A percentile compares a stretch with the other conserved stretches of the same genome.
These are phyloP conservation scores for Candolleomyces aberdarensis DNA, from an alignment of 768 basidiomycete genomes.

Conservation along the genomic window DNA sequence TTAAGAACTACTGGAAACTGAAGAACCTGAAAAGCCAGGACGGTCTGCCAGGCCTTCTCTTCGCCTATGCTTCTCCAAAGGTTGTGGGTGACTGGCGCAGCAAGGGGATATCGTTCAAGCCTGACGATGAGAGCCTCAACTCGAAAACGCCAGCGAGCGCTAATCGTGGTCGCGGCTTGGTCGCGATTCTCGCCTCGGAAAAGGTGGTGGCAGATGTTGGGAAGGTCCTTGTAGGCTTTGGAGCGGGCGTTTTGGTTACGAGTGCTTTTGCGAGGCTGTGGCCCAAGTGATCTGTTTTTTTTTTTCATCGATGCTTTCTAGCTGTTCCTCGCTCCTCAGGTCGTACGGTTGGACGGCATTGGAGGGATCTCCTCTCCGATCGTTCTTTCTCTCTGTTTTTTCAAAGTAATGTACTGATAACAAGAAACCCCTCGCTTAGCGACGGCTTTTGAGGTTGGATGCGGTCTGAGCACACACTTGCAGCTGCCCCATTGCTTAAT, in stretches of 20 bases:
- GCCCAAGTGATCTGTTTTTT: background rate
- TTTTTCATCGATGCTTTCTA: too few species aligned
- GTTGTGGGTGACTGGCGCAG: background rate
- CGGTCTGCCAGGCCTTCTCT: constrained; percentile 44
- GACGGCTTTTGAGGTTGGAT: too few species aligned
- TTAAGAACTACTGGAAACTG: constrained; percentile 48
- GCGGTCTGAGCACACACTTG: too few species aligned
- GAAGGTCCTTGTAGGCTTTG: background rate
- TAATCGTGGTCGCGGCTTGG: too few species aligned
- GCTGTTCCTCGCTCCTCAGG: too few species aligned
- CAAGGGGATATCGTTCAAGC: background rate
- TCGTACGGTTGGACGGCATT: too few species aligned
- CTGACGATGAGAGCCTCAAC: background rate
- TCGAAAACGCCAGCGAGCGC: background rate
- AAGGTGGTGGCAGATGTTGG: background rate
- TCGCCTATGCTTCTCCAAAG: constrained; percentile 19
- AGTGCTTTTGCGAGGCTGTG: background rate
- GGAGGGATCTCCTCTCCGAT: too few species aligned
- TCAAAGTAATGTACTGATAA: too few species aligned
- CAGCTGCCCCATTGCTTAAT: too few species aligned
- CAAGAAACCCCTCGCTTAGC: too few species aligned
- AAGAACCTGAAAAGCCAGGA: constrained; percentile 43
- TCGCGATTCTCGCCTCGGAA: background rate
- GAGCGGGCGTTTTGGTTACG: background rate
- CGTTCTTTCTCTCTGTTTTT: too few species aligned